phyloP scores from a whole-genome alignment of 1,139 yeast genomes.

The Hansenula lynferdii region DNA sequence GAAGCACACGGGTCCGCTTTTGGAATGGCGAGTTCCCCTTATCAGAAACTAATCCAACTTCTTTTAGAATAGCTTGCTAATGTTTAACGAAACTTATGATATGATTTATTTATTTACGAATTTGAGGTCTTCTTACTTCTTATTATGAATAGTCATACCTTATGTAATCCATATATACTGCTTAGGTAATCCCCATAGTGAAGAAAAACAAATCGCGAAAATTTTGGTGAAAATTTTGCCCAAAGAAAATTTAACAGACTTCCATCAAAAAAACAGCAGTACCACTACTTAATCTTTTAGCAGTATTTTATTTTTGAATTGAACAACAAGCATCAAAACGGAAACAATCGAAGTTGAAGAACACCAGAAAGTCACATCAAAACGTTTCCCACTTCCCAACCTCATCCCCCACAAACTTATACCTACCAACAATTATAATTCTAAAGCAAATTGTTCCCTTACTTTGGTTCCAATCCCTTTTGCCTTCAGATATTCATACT shows the following conservation, averaged over 20 bases:
- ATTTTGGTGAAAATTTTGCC: not conserved
- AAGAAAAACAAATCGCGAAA: too few relatives aligned
- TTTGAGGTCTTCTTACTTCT: too few relatives aligned
- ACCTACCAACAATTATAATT: too few relatives aligned
- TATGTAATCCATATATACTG: not conserved
- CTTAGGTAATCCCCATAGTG: not conserved
- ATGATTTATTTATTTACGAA: too few relatives aligned
- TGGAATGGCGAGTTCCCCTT: conserved; percentile 14
- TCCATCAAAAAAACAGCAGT: not conserved
- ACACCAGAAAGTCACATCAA: not conserved
- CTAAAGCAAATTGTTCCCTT: too few relatives aligned
- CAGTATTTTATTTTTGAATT: too few relatives aligned
- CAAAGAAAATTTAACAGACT: not conserved
- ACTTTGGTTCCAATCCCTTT: too few relatives aligned
- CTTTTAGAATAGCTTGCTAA: not conserved
- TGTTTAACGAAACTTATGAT: not conserved
- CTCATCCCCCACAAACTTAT: not conserved
- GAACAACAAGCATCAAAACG: not conserved
- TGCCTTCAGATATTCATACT: too few relatives aligned
- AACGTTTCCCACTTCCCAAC: not conserved
- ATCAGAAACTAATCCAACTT: too few relatives aligned
- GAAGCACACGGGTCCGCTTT: not conserved
- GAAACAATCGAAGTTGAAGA: not conserved
- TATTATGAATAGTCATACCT: too few relatives aligned
- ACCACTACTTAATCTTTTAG: not conserved